Conservation (phyloP, 169 alveolate genomes). For the Eimeria tenella region DNA sequence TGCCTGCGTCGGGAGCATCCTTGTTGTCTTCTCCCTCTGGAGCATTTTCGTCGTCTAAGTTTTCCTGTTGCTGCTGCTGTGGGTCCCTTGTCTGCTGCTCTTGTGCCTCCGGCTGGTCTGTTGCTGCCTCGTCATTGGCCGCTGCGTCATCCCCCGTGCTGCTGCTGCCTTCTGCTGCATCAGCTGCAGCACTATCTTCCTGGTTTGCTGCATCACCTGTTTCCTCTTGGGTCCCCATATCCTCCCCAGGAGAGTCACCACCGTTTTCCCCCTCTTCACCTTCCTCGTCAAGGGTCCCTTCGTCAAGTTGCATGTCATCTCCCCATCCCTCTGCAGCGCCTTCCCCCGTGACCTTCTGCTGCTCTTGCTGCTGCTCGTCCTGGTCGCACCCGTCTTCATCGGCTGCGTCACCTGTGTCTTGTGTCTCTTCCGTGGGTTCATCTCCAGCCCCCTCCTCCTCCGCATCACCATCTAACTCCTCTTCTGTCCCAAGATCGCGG, state of each 20-base stretch:
- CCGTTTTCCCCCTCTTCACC: slow-evolving; percentile 46
- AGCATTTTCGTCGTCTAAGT: slow-evolving; percentile 53
- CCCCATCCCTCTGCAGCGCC: slow-evolving; percentile 37
- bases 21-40: slow-evolving; percentile 19
- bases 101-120: not conserved
- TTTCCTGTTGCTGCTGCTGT: slow-evolving; percentile 61
- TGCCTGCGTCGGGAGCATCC: not conserved
- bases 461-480: not conserved
- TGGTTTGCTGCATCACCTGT: slow-evolving; percentile 64
- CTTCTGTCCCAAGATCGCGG: slow-evolving; percentile 2
- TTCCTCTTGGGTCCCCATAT: not conserved
- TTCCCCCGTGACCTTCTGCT: slow-evolving; percentile 18
- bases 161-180: not conserved
- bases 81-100: not conserved
- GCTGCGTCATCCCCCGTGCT: slow-evolving; percentile 52
- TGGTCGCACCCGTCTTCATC: slow-evolving; percentile 24
- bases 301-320: slow-evolving; percentile 54
- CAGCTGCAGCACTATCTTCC: not conserved
- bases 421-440: not conserved
- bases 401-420: slow-evolving; percentile 46
- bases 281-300: slow-evolving; percentile 42
- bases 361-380: slow-evolving; percentile 35
- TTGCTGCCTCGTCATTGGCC: slow-evolving; percentile 77
- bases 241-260: slow-evolving; percentile 12
- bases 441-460: slow-evolving; percentile 2